A percentile compares a stretch with the other conserved stretches of the same genome.
phyloP scores from a whole-genome alignment of 306 rosid species.

The Benincasa hispida region DNA sequence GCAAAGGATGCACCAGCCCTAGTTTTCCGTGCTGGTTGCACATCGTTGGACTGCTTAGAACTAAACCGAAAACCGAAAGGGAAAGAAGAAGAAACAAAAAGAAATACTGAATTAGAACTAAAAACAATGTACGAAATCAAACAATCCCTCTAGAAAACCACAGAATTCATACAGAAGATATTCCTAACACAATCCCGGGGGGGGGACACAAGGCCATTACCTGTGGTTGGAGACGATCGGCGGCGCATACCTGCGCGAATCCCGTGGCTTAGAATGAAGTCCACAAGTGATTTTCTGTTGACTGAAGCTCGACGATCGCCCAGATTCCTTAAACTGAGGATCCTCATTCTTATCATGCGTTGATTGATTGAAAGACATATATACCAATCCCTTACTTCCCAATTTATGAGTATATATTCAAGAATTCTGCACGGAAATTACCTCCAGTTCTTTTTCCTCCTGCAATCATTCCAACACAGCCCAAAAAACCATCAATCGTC shows the following conservation, averaged over 20 bases:
- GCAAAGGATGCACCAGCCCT: slow-evolving; percentile 37
- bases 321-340: slow-evolving; percentile 37
- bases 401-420: background rate
- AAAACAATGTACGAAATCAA: background rate
- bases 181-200: background rate
- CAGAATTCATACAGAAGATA: background rate
- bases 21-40: slow-evolving; percentile 60
- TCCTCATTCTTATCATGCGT: slow-evolving; percentile 29
- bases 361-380: slow-evolving; percentile 97
- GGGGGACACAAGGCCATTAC: slow-evolving; percentile 8
- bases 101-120: background rate
- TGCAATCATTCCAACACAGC: background rate
- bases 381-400: slow-evolving; percentile 44
- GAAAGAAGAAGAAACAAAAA: background rate
- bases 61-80: slow-evolving; percentile 15
- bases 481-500: background rate
- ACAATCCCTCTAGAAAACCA: background rate
- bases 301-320: slow-evolving; percentile 58
- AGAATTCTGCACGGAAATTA: background rate
- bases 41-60: slow-evolving; percentile 49
- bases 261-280: slow-evolving; percentile 45
- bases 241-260: slow-evolving; percentile 49
- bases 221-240: slow-evolving; percentile 31
- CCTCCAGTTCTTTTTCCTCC: background rate
- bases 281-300: slow-evolving; percentile 51